A percentile compares a stretch with the other conserved stretches of the same genome.
Evolutionary conservation across 2,329 filamentous ascomycete species (phyloP).

Genomic region (Macrophomina pseudophaseolina): DNA sequence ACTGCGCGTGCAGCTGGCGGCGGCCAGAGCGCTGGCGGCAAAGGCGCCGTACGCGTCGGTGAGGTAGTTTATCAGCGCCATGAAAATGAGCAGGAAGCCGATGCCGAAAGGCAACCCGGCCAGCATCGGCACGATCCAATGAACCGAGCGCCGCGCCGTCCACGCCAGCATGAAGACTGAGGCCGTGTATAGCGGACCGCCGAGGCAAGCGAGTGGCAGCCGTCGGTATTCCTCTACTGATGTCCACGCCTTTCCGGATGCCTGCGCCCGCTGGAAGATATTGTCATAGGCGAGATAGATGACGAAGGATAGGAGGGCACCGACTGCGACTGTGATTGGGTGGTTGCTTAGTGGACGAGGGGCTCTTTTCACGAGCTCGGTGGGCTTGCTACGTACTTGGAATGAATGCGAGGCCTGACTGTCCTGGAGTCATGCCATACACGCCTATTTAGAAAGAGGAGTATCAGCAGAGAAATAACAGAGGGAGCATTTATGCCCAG

Average conservation of each 20-base stretch:
- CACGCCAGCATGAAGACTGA: constrained; percentile 28
- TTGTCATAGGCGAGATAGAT: constrained; percentile 71
- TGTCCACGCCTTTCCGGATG: constrained; percentile 60
- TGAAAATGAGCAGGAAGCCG: constrained; percentile 58
- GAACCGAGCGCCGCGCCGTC: constrained; percentile 27
- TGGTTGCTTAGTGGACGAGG: neutral
- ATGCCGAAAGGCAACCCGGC: constrained; percentile 59
- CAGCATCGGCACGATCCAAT: constrained; percentile 54
- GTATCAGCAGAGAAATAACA: neutral
- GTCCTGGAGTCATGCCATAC: constrained; percentile 68
- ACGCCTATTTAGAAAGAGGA: constrained; percentile 41
- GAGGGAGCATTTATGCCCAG: no score
- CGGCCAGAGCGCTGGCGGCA: constrained; percentile 49
- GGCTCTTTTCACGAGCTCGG: no score
- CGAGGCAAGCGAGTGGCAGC: neutral
- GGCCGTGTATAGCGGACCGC: constrained; percentile 32
- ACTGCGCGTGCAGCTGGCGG: constrained; percentile 46
- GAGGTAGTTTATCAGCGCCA: constrained; percentile 56
- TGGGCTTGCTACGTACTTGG: constrained; percentile 46
- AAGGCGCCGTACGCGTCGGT: constrained; percentile 55
- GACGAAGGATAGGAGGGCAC: constrained; percentile 62
- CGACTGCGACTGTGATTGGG: constrained; percentile 58
- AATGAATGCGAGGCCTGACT: constrained; percentile 71
- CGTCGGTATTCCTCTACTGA: neutral
- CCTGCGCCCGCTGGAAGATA: constrained; percentile 60